phyloP scores from a whole-genome alignment of 75 land plant species.

The Picea glauca region DNA sequence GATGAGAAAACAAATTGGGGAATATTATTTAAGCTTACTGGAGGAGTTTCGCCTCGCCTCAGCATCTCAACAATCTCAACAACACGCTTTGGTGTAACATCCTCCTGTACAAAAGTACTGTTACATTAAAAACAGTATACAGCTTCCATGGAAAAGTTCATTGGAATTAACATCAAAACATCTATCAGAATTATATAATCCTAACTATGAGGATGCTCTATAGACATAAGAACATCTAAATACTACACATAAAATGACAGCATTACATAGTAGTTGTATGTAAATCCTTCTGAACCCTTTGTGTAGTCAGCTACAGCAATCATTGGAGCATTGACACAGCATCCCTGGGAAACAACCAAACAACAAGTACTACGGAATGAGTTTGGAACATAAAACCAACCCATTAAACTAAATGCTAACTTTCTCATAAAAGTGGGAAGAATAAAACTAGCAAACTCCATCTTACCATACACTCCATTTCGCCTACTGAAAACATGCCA shows the following conservation, averaged over 20 bases:
- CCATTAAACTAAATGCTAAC: neutral
- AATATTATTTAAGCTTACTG: conserved; percentile 42
- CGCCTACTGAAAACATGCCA: conserved; percentile 97
- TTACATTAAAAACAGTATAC: neutral
- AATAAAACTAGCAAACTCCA: neutral
- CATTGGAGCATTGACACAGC: conserved; percentile 99
- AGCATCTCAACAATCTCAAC: conserved; percentile 91
- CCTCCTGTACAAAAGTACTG: conserved; percentile 62
- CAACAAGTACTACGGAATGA: neutral
- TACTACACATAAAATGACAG: neutral
- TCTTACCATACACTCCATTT: conserved; percentile 99
- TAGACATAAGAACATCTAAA: neutral
- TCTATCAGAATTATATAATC: neutral
- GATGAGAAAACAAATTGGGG: neutral
- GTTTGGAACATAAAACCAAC: neutral
- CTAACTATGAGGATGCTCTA: neutral
- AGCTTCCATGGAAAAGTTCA: neutral
- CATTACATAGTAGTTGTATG: conserved; percentile 92
- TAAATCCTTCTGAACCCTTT: conserved; percentile 91
- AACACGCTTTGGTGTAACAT: conserved; percentile 83
- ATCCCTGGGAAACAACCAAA: conserved; percentile 57
- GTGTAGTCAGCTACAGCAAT: conserved; percentile 95
- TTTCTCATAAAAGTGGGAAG: neutral
- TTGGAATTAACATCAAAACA: neutral
- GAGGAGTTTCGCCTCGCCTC: conserved; percentile 78